These are phyloP conservation scores for Coccomyxa subellipsoidea DNA, from an alignment of 163 green algal species.

Conservation along the genomic window DNA sequence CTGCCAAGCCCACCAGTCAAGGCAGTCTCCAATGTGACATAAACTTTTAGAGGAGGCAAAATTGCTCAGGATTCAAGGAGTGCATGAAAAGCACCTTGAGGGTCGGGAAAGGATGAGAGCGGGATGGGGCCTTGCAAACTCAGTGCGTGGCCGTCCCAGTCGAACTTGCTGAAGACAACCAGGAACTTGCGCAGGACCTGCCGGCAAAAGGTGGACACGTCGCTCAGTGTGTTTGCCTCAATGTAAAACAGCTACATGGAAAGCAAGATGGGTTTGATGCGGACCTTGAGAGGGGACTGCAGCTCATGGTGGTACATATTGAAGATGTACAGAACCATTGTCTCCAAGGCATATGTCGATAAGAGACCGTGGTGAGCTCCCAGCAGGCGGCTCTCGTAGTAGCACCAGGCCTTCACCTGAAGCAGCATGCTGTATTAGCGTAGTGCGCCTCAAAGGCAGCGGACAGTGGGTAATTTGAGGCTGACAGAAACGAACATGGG, in stretches of 20 bases:
- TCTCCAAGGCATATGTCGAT: slow-evolving; percentile 95
- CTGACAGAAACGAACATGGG: too few species aligned
- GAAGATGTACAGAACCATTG: slow-evolving; percentile 95
- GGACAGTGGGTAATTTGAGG: too few species aligned
- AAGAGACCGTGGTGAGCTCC: slow-evolving; percentile 93
- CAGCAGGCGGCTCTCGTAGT: slow-evolving; percentile 93
- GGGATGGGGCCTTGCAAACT: slow-evolving; percentile 78
- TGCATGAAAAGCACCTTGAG: slow-evolving; percentile 5
- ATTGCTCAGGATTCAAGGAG: too few species aligned
- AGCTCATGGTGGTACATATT: slow-evolving; percentile 59
- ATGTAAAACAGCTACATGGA: not conserved
- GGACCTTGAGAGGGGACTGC: not conserved
- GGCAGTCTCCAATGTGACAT: not conserved
- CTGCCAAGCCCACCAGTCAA: not conserved
- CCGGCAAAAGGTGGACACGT: not conserved
- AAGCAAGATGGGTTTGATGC: not conserved
- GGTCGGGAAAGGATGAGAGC: slow-evolving; percentile 51
- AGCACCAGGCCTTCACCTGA: slow-evolving; percentile 97
- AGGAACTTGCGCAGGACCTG: slow-evolving; percentile 91
- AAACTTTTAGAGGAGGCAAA: not conserved
- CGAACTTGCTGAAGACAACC: slow-evolving; percentile 79
- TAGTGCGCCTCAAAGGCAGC: too few species aligned
- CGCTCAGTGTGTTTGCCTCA: not conserved
- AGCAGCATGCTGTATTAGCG: not conserved
- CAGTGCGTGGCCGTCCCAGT: slow-evolving; percentile 86